Base-by-base conservation (phyloP, 108 stramenopile genomes). In the Asterionellopsis glacialis region DNA sequence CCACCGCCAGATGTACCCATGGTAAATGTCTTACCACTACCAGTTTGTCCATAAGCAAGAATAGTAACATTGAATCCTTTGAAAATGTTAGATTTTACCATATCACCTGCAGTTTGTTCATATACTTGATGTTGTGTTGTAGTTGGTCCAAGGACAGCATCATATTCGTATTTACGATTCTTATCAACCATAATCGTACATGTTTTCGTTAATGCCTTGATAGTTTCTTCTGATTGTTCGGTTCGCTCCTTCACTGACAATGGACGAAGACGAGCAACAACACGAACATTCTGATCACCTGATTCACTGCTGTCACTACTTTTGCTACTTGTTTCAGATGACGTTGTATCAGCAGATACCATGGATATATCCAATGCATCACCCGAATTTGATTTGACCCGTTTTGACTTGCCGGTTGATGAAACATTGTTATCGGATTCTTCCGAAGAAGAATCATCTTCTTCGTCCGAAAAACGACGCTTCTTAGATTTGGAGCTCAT, bases 31-130 rank as follows among this genome's bases (percentile, higher is more conserved):
- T 91, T 92, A 44, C 94, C 95, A 27, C 85, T 77, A 19, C 97
- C 93, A 1, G 96, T 96, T 80, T 98, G 98, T 4, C 99, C 99
- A 64, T 99, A 99, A 7, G 96, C 96, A 56, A 99, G 94, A 26
- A 99, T 84, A 1, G 98, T 98, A 9, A 96, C 97, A 61, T 99
- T 98, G 72, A 89, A 97, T 10, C 99, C 99, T 42, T 90, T 81
- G 47, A 98, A 80, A 33, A 97, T 92, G 16, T 93, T 91, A 47
- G 96, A 84, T 33, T 94, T 84, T 33, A 99, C 76, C 22, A 92
- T 85, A 16, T 60, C 39, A 27, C 57, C 54, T 13, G 96, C 95
- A 45, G 86, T 87, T 53, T 71, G 76, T 48, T 95, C 93, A 74
- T 98, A 99, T 10, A 99, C 88, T 21, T 90, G 64, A 58, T 88